A percentile compares a stretch with the other conserved stretches of the same genome.
These are phyloP conservation scores for Articulospora tetracladia DNA, from an alignment of 495 filamentous ascomycete genomes.

Conservation along the genomic window DNA sequence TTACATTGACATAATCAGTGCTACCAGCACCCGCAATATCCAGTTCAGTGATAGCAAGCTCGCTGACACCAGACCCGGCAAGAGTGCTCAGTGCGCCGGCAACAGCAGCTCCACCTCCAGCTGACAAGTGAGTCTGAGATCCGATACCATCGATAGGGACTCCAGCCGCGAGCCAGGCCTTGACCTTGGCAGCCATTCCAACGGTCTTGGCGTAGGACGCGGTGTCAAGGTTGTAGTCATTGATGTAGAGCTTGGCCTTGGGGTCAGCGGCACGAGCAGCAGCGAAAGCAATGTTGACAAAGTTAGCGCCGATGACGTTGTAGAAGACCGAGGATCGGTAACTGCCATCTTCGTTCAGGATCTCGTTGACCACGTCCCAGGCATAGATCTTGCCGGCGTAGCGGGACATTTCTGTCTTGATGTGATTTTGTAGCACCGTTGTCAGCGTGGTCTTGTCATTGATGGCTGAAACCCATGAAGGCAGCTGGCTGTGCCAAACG, in stretches of 20 bases:
- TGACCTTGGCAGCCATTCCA: constrained; percentile 61
- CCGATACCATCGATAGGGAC: constrained; percentile 73
- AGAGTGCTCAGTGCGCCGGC: constrained; percentile 53
- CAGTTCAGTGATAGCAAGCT: constrained; percentile 63
- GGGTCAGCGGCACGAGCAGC: constrained; percentile 57
- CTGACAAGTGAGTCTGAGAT: constrained; percentile 42
- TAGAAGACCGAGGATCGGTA: constrained; percentile 39
- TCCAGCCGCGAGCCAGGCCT: constrained; percentile 60
- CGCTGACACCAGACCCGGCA: constrained; percentile 41
- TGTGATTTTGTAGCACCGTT: constrained; percentile 54
- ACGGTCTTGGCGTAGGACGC: constrained; percentile 49
- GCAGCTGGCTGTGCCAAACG: constrained; percentile 63
- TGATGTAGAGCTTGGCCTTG: constrained; percentile 60
- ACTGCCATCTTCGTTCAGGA: constrained; percentile 60
- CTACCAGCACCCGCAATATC: constrained; percentile 57
- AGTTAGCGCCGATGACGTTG: constrained; percentile 13
- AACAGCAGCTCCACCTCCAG: constrained; percentile 39
- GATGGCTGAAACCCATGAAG: constrained; percentile 55
- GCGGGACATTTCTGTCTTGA: constrained; percentile 48
- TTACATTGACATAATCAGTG: constrained; percentile 54
- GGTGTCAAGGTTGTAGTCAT: constrained; percentile 52
- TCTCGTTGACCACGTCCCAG: constrained; percentile 66
- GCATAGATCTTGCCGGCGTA: constrained; percentile 60
- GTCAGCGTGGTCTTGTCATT: constrained; percentile 46
- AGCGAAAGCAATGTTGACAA: constrained; percentile 57